These are phyloP conservation scores for Puccinia horiana DNA, from an alignment of 1,284 basidiomycete genomes.

Conservation along the genomic window DNA sequence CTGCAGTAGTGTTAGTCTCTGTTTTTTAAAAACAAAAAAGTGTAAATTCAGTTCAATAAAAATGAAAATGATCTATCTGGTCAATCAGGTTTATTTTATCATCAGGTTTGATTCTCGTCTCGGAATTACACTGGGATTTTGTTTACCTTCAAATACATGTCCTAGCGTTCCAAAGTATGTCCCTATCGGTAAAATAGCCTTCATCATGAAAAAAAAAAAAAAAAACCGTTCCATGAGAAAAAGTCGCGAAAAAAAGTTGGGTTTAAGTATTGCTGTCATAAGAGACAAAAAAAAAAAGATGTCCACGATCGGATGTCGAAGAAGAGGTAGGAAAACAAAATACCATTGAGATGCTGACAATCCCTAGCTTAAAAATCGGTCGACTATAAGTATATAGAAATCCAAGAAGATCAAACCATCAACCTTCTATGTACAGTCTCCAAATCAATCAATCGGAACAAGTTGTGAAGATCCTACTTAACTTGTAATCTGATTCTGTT, in stretches of 20 bases:
- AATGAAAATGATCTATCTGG: too few relatives aligned
- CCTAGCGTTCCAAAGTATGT: constrained; percentile 43
- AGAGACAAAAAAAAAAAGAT: not conserved
- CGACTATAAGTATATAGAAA: constrained; percentile 10
- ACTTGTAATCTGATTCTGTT: constrained; percentile 36
- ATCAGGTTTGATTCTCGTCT: too few relatives aligned
- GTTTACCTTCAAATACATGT: constrained; percentile 31
- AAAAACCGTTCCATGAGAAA: too few relatives aligned
- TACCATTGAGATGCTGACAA: constrained; percentile 44
- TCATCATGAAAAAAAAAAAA: too few relatives aligned
- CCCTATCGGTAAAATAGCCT: constrained; percentile 37
- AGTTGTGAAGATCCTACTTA: not conserved
- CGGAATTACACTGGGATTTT: too few relatives aligned
- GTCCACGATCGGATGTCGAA: not conserved
- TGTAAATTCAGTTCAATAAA: too few relatives aligned
- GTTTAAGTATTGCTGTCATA: too few relatives aligned
- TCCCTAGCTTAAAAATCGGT: constrained; percentile 39
- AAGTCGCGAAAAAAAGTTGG: not conserved
- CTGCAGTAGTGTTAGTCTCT: constrained; percentile 40
- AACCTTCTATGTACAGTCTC: too few relatives aligned
- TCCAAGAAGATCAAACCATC: too few relatives aligned
- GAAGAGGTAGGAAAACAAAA: too few relatives aligned
- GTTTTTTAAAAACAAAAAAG: not conserved
- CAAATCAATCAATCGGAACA: too few relatives aligned
- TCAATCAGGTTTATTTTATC: too few relatives aligned